Base-by-base conservation (phyloP, 139 green algal genomes). In the Edaphochlamys debaryana region DNA sequence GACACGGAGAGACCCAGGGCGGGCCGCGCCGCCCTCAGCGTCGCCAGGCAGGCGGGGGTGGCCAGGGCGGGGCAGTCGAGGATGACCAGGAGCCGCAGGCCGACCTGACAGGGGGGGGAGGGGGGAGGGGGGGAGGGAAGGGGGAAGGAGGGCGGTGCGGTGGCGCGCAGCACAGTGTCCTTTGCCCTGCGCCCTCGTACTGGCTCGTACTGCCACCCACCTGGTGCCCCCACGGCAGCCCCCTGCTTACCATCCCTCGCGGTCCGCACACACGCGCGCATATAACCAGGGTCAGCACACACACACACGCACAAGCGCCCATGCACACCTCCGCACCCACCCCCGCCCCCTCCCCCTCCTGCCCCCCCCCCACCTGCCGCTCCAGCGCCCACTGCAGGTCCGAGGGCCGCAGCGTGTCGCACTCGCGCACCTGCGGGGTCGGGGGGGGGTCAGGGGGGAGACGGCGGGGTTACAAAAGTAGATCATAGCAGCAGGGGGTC, bases 311-410 rank as follows among this genome's bases (percentile, higher is more conserved):
- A n/a, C n/a, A n/a, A 54, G 8, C 40, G 68, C 40, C 32, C 64
- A 29, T 48, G 15, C 7, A 48, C 64, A 48, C 64, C 20, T 36
- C 20, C 15, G 36, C 30, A n/a, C 36, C 6, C 66, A 29, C 23
- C 66, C 41, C 22, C 38, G 38, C 5, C 22, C 38, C 22, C 67
- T 30, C 38, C 38, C 20, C 38, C 40, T 32, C 45, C 30, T 45
- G 22, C 38, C 22, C 4, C 34, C 1, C 30, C 20, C 72, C 2
- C 37, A 80, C 73, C 73, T 80, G 73, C 50, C 73, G 73, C 56
- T 80, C 73, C 37, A 80, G 40, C 15, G 58, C 56, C 73, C 73
- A 80, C 54, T 80, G 73, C 37, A 80, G 40, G 58, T 80, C 73
- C 4, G 13, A 0, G 1, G 60, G 60, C 41, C 75, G 75, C 19